Percentiles rank a stretch among this genome's conserved stretches.
phyloP scores from a whole-genome alignment of 192 early-diverging fungal species.

The Jimgerdemannia flammicorona region DNA sequence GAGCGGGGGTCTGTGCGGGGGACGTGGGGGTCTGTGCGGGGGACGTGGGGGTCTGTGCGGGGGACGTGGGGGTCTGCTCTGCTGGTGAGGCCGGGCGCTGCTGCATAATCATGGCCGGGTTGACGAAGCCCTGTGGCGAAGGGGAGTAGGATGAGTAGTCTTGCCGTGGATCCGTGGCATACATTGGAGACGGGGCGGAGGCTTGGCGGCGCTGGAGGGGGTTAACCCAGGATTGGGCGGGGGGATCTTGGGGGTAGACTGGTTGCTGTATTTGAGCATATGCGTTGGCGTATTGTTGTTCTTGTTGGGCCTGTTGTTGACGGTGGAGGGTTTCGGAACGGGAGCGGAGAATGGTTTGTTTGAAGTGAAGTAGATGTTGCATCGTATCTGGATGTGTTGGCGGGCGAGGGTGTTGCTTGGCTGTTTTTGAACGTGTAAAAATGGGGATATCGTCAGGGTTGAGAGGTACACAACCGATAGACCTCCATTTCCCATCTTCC shows the following conservation, averaged over 20 bases:
- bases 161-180: neutral
- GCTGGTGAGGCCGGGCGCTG: neutral
- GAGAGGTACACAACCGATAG: neutral
- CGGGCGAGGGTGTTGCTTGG: neutral
- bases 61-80: neutral
- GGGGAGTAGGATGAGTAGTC: too few relatives aligned
- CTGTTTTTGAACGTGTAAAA: neutral
- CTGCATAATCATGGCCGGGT: neutral
- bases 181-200: neutral
- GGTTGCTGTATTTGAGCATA: neutral
- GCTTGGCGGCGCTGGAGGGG: neutral
- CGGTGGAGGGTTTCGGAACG: neutral
- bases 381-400: neutral
- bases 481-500: neutral
- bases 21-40: neutral
- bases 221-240: too few relatives aligned
- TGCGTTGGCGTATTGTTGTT: neutral
- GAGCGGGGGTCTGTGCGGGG: neutral
- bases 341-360: neutral
- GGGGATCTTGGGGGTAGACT: neutral
- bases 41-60: neutral
- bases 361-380: neutral
- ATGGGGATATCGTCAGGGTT: too few relatives aligned
- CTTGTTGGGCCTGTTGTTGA: neutral
- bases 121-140: neutral